Percentiles rank a stretch among this genome's conserved stretches.
Conservation (phyloP, 2,329 filamentous ascomycete genomes). For the Aspergillus aculeatinus region DNA sequence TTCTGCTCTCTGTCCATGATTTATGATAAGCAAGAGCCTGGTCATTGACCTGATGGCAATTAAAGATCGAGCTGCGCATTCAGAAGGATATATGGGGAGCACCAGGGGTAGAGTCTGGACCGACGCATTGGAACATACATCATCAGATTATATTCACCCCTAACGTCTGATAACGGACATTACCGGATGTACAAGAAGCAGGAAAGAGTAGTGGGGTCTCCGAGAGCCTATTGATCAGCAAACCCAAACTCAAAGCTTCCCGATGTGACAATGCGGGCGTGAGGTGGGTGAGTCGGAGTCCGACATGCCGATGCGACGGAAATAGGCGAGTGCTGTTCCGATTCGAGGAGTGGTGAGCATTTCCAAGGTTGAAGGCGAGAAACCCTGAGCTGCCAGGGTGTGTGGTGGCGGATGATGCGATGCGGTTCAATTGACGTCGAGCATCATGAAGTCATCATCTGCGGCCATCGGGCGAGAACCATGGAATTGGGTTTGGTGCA, state of each 20-base stretch:
- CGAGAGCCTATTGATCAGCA: neutral
- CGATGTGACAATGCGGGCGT: neutral
- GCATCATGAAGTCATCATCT: slow-evolving; percentile 9
- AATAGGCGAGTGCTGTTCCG: neutral
- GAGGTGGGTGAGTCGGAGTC: neutral
- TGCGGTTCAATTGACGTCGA: neutral
- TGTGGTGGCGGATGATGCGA: neutral
- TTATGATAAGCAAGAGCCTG: neutral
- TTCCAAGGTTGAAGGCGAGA: neutral
- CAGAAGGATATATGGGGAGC: neutral
- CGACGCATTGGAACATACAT: neutral
- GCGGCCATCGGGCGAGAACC: neutral
- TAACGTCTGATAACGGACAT: neutral
- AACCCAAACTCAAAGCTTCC: neutral
- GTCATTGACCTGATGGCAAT: neutral
- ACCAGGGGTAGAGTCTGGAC: neutral
- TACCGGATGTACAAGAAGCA: neutral
- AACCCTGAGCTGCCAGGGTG: neutral
- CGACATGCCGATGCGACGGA: neutral
- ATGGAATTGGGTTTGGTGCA: neutral
- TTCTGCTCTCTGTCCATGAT: neutral
- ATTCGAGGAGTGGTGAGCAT: neutral
- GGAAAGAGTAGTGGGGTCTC: neutral
- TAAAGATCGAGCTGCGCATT: neutral
- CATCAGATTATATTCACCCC: neutral